These are phyloP conservation scores for Pluteus cervinus DNA, from an alignment of 768 basidiomycete genomes.

Conservation along the genomic window DNA sequence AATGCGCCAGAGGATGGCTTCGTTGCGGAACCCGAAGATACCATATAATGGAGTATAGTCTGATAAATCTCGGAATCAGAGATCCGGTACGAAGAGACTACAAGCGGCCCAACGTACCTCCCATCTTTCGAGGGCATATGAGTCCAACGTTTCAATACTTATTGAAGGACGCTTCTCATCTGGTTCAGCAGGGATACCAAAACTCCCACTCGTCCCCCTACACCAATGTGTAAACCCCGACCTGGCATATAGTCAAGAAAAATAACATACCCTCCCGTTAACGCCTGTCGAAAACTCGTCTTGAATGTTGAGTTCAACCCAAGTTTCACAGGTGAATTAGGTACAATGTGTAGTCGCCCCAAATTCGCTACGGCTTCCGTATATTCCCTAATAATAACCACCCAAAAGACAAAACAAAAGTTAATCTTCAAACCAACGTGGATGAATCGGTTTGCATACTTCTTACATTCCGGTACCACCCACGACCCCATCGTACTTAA, in stretches of 20 bases:
- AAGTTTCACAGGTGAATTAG: slow-evolving; percentile 53
- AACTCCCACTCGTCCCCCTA: slow-evolving; percentile 75
- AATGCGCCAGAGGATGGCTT: slow-evolving; percentile 82
- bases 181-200: slow-evolving; percentile 69
- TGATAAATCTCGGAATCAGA: slow-evolving; percentile 21
- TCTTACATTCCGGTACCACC: slow-evolving; percentile 69
- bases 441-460: slow-evolving; percentile 34
- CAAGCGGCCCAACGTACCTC: slow-evolving; percentile 48
- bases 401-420: slow-evolving; percentile 6
- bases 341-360: slow-evolving; percentile 62
- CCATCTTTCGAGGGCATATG: slow-evolving; percentile 84
- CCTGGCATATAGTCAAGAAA: neutral
- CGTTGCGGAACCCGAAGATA: slow-evolving; percentile 78
- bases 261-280: slow-evolving; percentile 74
- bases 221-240: slow-evolving; percentile 8
- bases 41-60: slow-evolving; percentile 98
- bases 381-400: slow-evolving; percentile 49
- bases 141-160: slow-evolving; percentile 61
- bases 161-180: slow-evolving; percentile 55
- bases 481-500: slow-evolving; percentile 67
- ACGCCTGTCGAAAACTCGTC: slow-evolving; percentile 70
- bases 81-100: neutral
- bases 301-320: slow-evolving; percentile 74
- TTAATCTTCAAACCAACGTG: slow-evolving; percentile 9
- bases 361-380: slow-evolving; percentile 62